Conservation (phyloP, 768 basidiomycete genomes). For the Collybia sp. region DNA sequence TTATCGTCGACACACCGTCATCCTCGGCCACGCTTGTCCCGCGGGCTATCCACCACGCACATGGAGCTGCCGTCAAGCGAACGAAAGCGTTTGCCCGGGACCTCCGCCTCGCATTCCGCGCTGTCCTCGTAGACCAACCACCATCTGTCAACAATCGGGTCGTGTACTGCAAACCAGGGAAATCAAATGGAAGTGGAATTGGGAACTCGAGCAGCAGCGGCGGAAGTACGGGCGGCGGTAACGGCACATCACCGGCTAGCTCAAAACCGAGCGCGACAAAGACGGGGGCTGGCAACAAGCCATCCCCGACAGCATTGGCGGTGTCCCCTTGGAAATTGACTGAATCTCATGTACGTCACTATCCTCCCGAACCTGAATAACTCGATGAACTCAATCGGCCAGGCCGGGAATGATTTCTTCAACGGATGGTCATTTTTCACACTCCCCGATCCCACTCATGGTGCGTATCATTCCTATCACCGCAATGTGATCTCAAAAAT, state of each 20-base stretch:
- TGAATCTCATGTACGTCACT: slow-evolving; percentile 48
- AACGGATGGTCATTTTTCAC: slow-evolving; percentile 76
- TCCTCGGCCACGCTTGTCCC: slow-evolving; percentile 28
- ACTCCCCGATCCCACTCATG: slow-evolving; percentile 70
- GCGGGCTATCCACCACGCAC: slow-evolving; percentile 42
- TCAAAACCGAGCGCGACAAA: slow-evolving; percentile 11
- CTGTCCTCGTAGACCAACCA: slow-evolving; percentile 40
- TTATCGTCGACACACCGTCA: slow-evolving; percentile 23
- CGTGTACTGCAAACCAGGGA: slow-evolving; percentile 41
- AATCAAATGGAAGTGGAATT: slow-evolving; percentile 9
- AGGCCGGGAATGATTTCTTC: slow-evolving; percentile 75
- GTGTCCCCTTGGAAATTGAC: slow-evolving; percentile 57
- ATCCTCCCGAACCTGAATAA: neutral
- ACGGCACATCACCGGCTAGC: slow-evolving; percentile 10
- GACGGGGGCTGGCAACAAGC: slow-evolving; percentile 11
- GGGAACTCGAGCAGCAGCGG: slow-evolving; percentile 12
- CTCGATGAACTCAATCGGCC: neutral
- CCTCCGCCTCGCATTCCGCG: slow-evolving; percentile 59
- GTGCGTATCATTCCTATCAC: slow-evolving; percentile 21
- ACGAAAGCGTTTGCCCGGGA: slow-evolving; percentile 64
- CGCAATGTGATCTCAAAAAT: neutral
- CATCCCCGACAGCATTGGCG: slow-evolving; percentile 18
- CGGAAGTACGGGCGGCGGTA: slow-evolving; percentile 14
- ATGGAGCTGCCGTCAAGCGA: slow-evolving; percentile 49
- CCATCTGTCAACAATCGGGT: slow-evolving; percentile 16